phyloP scores from a whole-genome alignment of 108 stramenopile species.

The Seminavis robusta region DNA sequence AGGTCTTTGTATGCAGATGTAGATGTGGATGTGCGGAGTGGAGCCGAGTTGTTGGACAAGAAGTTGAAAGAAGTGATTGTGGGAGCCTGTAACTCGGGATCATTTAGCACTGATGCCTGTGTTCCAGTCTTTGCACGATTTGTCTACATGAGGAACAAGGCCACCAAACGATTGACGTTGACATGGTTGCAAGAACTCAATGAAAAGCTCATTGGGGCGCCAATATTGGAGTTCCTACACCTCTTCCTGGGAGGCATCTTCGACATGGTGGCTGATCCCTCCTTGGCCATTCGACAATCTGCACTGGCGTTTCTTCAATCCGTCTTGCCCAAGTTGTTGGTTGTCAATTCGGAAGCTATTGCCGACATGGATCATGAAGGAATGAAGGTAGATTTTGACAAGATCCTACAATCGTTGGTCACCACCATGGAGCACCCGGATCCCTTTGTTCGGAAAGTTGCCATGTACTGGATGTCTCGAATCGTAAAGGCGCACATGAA shows the following conservation, averaged over 20 bases:
- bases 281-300: slow-evolving; percentile 71
- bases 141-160: slow-evolving; percentile 87
- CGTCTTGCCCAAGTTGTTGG: slow-evolving; percentile 78
- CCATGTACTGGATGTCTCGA: slow-evolving; percentile 88
- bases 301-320: slow-evolving; percentile 80
- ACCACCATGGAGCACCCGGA: slow-evolving; percentile 88
- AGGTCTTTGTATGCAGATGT: slow-evolving; percentile 80
- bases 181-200: slow-evolving; percentile 82
- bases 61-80: slow-evolving; percentile 83
- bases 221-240: slow-evolving; percentile 79
- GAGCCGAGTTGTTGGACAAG: slow-evolving; percentile 78
- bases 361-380: slow-evolving; percentile 49
- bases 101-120: slow-evolving; percentile 76
- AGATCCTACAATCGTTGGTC: slow-evolving; percentile 78
- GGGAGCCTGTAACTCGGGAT: slow-evolving; percentile 74
- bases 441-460: slow-evolving; percentile 88
- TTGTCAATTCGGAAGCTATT: slow-evolving; percentile 45
- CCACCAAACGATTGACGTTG: slow-evolving; percentile 77
- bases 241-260: slow-evolving; percentile 80
- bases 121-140: slow-evolving; percentile 86
- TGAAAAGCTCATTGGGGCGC: slow-evolving; percentile 80
- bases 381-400: slow-evolving; percentile 79
- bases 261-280: slow-evolving; percentile 86
- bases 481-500: slow-evolving; percentile 83
- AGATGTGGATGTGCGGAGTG: slow-evolving; percentile 73